Evolutionary conservation across 352 stramenopile species (phyloP), one percentile per base, ranked within the genome.

Genomic region (Phytophthora idaei): DNA sequence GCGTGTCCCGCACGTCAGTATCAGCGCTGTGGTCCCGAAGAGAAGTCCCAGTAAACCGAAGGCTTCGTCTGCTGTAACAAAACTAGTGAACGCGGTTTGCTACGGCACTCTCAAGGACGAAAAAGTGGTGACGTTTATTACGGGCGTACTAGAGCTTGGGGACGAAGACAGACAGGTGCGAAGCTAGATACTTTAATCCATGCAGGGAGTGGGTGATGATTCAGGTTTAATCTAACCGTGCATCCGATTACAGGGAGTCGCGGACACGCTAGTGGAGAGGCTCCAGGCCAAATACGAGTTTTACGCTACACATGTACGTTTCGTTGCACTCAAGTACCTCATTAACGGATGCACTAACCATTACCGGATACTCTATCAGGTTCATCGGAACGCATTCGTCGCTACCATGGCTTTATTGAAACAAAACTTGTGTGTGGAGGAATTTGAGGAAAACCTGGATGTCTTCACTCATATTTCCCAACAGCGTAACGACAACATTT

Each of bases 401-500:
- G 73, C 85, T 7, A 90, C 85, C 0, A 83, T 92, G 44, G 79
- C 77, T 45, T 67, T 96, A 52, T 64, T 95, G 27, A 92, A 93
- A 61, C 81, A 88, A 32, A 93, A 94, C 25, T 54, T 95, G 59
- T 89, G 84, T 45, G 77, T 94, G 28, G 70, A 90, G 42, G 87
- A 92, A 48, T 85, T 96, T 61, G 89, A 96, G 37, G 64, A 76
- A 27, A 95, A 96, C 57, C 39, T 96, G 36, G 71, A 81, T 41
- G 80, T 83, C 29, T 90, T 96, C 61, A 94, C 87, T 4, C 84
- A 93, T 58, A 79, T 95, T 44, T 96, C 89, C 1, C 89, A 96
- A 62, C 85, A 93, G 69, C 81, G 87, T 3, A 76, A 92, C 49
- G 87, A 94, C 67, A 92, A 82, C 48, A 90, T 93, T 45, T 94